Percentiles rank a stretch among this genome's conserved stretches.
Conservation (phyloP, 139 green algal genomes). For the Astrephomene gubernaculifera region DNA sequence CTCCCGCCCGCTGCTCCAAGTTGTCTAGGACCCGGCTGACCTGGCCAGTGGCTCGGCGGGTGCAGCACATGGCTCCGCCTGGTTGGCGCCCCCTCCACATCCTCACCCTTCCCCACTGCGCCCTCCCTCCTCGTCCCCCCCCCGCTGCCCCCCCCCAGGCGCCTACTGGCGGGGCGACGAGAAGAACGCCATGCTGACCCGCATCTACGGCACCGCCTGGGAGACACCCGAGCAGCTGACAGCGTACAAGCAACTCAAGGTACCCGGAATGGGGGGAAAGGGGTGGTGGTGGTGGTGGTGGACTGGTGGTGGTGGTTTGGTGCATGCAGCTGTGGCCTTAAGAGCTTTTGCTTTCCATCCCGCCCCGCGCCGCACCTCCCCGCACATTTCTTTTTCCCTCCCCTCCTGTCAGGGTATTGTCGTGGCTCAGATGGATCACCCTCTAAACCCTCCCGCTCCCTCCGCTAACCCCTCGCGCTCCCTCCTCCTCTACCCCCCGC, state of each 20-base stretch:
- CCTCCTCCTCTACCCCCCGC: too few species aligned
- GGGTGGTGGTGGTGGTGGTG: not conserved
- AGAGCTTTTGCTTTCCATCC: not conserved
- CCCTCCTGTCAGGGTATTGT: too few species aligned
- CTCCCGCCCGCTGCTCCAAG: too few species aligned
- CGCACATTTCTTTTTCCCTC: too few species aligned
- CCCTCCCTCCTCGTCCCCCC: not conserved
- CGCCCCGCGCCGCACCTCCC: not conserved
- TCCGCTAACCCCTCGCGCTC: too few species aligned
- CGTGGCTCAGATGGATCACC: too few species aligned
- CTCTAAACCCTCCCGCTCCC: too few species aligned
- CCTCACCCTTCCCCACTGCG: not conserved
- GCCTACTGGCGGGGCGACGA: slow-evolving; percentile 96
- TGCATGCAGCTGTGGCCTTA: not conserved
- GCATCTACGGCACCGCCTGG: slow-evolving; percentile 97
- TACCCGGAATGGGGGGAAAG: slow-evolving; percentile 15
- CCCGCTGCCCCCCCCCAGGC: slow-evolving; percentile 50
- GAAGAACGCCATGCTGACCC: slow-evolving; percentile 83
- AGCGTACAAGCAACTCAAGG: slow-evolving; percentile 85
- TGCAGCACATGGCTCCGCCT: too few species aligned
- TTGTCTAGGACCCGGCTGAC: too few species aligned
- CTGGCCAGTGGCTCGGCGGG: too few species aligned
- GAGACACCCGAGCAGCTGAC: slow-evolving; percentile 73
- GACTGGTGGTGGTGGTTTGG: not conserved
- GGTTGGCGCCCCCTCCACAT: not conserved